phyloP scores from a whole-genome alignment of 2,329 filamentous ascomycete genomes.

The Huntiella moniliformis region DNA sequence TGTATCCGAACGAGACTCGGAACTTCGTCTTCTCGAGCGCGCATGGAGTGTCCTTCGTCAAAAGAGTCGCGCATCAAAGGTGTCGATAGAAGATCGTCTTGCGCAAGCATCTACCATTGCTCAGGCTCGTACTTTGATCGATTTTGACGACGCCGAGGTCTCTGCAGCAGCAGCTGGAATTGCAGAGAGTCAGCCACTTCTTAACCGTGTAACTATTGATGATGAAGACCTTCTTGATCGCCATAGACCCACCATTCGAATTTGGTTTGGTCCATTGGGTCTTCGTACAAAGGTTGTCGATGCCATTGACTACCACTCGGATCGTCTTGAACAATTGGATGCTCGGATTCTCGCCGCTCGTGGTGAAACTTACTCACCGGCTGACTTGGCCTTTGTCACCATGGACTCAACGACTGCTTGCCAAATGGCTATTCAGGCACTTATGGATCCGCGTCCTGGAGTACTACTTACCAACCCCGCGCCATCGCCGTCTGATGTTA shows the following conservation, averaged over 20 bases:
- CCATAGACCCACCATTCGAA: constrained; percentile 44
- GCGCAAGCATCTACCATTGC: not conserved
- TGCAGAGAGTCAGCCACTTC: not conserved
- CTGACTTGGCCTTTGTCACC: constrained; percentile 81
- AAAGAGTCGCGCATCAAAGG: constrained; percentile 26
- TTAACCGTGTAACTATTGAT: not conserved
- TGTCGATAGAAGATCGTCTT: not conserved
- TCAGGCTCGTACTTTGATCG: constrained; percentile 4
- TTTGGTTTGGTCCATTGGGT: constrained; percentile 63
- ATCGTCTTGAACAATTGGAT: constrained; percentile 62
- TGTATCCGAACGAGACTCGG: constrained; percentile 44
- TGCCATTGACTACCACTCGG: constrained; percentile 86
- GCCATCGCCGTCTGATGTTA: constrained; percentile 76
- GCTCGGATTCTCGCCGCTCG: constrained; percentile 53
- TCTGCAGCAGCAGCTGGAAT: not conserved
- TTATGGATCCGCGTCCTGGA: constrained; percentile 76
- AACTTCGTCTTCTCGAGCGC: constrained; percentile 59
- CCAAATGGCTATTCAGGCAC: constrained; percentile 91
- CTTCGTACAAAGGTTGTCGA: constrained; percentile 58
- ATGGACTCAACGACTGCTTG: constrained; percentile 87
- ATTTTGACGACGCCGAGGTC: constrained; percentile 6
- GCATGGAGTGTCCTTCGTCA: constrained; percentile 60
- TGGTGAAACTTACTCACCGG: constrained; percentile 56
- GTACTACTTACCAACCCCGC: constrained; percentile 70
- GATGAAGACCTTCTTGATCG: constrained; percentile 13